Conservation (phyloP, 2,329 filamentous ascomycete genomes). For the Diaporthe sp. region DNA sequence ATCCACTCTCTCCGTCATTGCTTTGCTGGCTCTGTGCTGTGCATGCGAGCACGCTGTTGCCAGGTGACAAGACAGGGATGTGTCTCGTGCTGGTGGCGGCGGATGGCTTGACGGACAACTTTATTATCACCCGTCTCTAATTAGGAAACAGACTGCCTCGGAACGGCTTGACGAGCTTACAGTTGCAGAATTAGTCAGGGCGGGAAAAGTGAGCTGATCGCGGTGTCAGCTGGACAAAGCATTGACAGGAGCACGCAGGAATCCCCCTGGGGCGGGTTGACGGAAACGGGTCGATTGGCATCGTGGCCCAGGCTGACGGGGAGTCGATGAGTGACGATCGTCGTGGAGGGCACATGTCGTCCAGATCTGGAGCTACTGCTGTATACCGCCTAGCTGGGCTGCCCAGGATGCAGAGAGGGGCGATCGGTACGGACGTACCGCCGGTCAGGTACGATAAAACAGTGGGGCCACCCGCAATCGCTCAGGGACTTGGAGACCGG, state of each 20-base stretch:
- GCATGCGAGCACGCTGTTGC: neutral
- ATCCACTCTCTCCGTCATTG: neutral
- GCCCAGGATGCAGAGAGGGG: neutral
- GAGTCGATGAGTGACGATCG: conserved; percentile 39
- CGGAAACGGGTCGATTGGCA: conserved; percentile 16
- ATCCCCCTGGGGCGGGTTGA: neutral
- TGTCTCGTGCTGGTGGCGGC: neutral
- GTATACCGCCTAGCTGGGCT: neutral
- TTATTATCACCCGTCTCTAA: neutral
- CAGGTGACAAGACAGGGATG: neutral
- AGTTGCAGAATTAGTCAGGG: neutral
- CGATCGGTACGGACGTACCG: neutral
- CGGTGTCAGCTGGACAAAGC: conserved; percentile 21
- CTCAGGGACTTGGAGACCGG: neutral
- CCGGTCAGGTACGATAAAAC: conserved; percentile 14
- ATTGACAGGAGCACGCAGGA: conserved; percentile 3
- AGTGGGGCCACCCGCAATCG: neutral
- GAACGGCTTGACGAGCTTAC: neutral
- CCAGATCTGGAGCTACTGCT: conserved; percentile 33
- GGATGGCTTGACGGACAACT: neutral
- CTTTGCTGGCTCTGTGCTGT: neutral
- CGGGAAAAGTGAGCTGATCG: conserved; percentile 18
- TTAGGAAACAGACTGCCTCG: too few relatives aligned
- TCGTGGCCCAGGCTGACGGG: neutral
- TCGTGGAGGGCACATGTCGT: conserved; percentile 9